phyloP scores from a whole-genome alignment of 768 basidiomycete genomes.

The Leccinum disarticulatum region DNA sequence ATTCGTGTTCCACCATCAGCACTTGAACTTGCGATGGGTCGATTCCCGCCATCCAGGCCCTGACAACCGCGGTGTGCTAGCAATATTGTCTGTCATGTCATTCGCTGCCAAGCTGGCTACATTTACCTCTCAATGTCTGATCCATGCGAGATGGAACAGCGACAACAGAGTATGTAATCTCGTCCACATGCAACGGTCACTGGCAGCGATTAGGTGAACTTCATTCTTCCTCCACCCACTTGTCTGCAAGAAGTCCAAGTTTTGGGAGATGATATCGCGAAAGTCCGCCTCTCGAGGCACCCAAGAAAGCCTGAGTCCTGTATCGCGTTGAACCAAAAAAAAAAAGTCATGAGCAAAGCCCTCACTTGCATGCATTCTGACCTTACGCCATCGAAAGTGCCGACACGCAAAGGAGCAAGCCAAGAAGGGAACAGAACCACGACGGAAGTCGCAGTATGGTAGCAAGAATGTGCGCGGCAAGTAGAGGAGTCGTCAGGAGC shows the following conservation, averaged over 20 bases:
- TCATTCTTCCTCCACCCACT: constrained; percentile 67
- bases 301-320: constrained; percentile 43
- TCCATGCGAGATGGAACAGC: constrained; percentile 1
- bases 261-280: constrained; percentile 63
- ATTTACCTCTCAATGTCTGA: constrained; percentile 1
- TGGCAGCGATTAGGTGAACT: neutral
- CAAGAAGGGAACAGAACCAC: constrained; percentile 51
- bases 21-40: neutral
- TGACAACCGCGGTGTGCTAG: neutral
- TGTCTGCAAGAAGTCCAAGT: constrained; percentile 64
- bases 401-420: constrained; percentile 42
- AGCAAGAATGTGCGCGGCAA: constrained; percentile 54
- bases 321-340: constrained; percentile 6
- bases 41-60: neutral
- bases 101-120: neutral
- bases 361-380: neutral
- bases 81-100: neutral
- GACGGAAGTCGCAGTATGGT: constrained; percentile 52
- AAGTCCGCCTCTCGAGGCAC: constrained; percentile 48
- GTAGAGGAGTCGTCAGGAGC: constrained; percentile 61
- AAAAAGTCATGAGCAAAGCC: constrained; percentile 11
- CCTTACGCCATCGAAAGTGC: constrained; percentile 58
- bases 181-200: neutral
- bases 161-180: neutral
- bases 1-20: too few species aligned